Evolutionary conservation across 176 grass and related monocot species (phyloP).

Genomic region (Leersia perrieri): DNA sequence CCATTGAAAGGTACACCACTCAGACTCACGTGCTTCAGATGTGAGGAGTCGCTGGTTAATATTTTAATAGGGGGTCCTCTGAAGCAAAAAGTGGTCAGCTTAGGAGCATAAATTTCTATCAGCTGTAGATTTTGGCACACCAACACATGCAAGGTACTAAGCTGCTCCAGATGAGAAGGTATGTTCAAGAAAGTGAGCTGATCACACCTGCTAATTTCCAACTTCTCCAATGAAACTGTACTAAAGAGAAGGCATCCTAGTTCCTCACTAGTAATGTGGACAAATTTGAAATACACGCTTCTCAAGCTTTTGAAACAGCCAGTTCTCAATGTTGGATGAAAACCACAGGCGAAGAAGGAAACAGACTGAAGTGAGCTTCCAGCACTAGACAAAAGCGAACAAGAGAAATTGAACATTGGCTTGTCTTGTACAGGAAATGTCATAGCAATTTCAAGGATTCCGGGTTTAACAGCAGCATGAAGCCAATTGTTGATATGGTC

Average conservation of each 20-base stretch:
- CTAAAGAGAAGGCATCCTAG: background rate
- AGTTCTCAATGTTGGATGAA: background rate
- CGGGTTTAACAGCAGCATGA: background rate
- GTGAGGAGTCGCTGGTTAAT: background rate
- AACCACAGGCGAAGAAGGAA: background rate
- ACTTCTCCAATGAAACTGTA: constrained; percentile 14
- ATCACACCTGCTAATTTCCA: background rate
- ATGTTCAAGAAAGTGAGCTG: constrained; percentile 8
- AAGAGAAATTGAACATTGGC: background rate
- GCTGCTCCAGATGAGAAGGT: constrained; percentile 15
- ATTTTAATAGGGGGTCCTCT: background rate
- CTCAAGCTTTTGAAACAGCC: constrained; percentile 12
- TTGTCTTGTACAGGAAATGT: background rate
- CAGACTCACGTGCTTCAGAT: background rate
- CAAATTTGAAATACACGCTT: background rate
- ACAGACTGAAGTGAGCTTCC: constrained; percentile 19
- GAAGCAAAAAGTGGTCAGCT: background rate
- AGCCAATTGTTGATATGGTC: constrained; percentile 2
- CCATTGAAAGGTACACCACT: background rate
- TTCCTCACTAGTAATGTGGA: constrained; percentile 8
- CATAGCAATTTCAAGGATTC: constrained; percentile 8
- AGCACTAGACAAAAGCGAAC: background rate
- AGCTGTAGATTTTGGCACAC: background rate
- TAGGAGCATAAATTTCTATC: constrained; percentile 33
- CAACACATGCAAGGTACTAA: background rate